phyloP scores from a whole-genome alignment of 148 eudicot species.

The Simmondsia chinensis region DNA sequence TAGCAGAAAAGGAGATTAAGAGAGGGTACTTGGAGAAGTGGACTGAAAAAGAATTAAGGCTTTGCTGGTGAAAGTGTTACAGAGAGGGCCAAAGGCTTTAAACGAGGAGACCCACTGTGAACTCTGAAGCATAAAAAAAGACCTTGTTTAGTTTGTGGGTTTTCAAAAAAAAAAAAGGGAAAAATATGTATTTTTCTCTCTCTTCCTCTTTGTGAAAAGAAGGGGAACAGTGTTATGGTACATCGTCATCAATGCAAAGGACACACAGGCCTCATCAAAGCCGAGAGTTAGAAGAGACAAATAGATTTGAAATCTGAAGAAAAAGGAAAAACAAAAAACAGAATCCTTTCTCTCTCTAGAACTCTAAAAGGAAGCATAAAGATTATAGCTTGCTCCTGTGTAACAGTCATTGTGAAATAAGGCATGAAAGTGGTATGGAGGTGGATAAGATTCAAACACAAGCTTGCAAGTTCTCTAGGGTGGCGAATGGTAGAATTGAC shows the following conservation, averaged over 20 bases:
- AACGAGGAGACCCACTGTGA: too few relatives aligned
- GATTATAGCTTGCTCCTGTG: background rate
- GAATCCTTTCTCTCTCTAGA: background rate
- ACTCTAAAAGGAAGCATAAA: background rate
- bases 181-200: conserved; percentile 5
- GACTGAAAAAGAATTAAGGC: too few relatives aligned
- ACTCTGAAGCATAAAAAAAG: too few relatives aligned
- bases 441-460: conserved; percentile 60
- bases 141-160: too few relatives aligned
- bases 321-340: background rate
- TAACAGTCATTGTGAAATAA: conserved; percentile 29
- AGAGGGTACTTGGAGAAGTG: too few relatives aligned
- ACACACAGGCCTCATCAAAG: conserved; percentile 16
- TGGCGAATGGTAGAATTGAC: conserved; percentile 26
- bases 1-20: too few relatives aligned
- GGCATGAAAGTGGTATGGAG: conserved; percentile 75
- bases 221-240: conserved; percentile 19
- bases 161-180: too few relatives aligned
- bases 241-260: conserved; percentile 78
- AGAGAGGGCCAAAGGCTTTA: too few relatives aligned
- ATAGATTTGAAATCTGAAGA: background rate
- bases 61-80: too few relatives aligned
- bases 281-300: background rate
- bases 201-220: conserved; percentile 6
- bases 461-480: conserved; percentile 53